Conservation (phyloP, 192 early-diverging fungal species). For the Helicostylum pulchrum region DNA sequence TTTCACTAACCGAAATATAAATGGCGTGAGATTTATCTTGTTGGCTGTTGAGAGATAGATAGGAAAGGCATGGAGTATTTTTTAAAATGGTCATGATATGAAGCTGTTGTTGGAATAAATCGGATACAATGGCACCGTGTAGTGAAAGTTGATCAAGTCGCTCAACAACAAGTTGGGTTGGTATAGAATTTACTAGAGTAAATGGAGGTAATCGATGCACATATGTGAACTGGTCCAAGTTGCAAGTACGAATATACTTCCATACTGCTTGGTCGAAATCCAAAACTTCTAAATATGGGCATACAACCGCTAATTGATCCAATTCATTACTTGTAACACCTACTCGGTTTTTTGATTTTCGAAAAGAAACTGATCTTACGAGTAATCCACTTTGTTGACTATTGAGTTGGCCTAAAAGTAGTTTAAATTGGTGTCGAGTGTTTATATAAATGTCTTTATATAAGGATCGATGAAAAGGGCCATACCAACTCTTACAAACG, state of each 20-base stretch:
- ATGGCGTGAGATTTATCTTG: neutral
- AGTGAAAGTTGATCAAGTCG: neutral
- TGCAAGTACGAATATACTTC: neutral
- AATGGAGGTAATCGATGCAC: neutral
- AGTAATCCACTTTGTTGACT: neutral
- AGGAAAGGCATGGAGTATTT: neutral
- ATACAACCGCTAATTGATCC: neutral
- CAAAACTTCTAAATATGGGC: conserved; percentile 1
- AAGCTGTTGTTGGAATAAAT: neutral
- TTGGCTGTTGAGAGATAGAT: neutral
- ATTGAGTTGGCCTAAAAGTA: neutral
- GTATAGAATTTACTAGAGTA: neutral
- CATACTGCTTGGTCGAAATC: neutral
- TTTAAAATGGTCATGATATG: neutral
- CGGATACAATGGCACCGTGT: neutral
- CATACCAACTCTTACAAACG: neutral
- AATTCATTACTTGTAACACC: neutral
- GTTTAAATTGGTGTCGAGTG: neutral
- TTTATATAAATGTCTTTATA: neutral
- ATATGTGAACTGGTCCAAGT: neutral
- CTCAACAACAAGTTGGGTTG: neutral
- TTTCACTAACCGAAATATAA: neutral
- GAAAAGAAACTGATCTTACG: neutral
- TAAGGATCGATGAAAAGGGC: neutral
- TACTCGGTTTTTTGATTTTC: neutral